Evolutionary conservation across 345 rosid species (phyloP), one percentile per base, ranked within the genome.

Genomic region (Aegle marmelos): DNA sequence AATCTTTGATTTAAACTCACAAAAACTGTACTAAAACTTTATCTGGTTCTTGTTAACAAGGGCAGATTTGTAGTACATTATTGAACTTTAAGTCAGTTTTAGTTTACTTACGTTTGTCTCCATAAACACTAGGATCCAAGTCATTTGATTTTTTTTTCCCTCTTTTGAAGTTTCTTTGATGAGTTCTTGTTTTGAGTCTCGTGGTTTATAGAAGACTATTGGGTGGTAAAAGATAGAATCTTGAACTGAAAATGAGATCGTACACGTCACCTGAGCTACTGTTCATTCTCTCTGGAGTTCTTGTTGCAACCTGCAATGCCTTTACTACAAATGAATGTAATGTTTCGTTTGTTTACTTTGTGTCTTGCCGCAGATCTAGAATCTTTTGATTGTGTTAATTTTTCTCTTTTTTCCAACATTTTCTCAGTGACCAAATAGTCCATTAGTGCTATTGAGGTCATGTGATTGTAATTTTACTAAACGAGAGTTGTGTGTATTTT

Each of bases 291-390:
- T 85, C 81, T 76, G 85, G 82, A 6, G 79, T 87, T 83, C 82
- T 87, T 84, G 79, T 86, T 70, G 78, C 87, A 54, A 68, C 80
- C 54, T 86, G 91, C 75, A 79, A 86, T 76, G 86, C 91, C 11
- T 90, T 91, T 85, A 61, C 88, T 5, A 25, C 74, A 68, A 89
- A 85, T 79, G 99, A 97, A 90, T 95, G 99, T 94, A 45, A 81
- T 45, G 78, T 34, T 74, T 24, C 58, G 19, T 33, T 25, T 21
- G 31, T 59, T 9, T 59, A 36, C 57, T 39, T 25, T n/a, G 24
- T 50, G 82, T 62, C 2, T 36, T 28, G 78, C 76, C 73, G 79
- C 88, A 86, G 95, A 91, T 96, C 97, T 89, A 84, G 87, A 60
- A 70, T 84, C 63, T 76, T 79, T 64, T 25, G 37, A n/a, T 14